Conservation (phyloP, 176 grass and related monocot species). For the Lolium perenne region DNA sequence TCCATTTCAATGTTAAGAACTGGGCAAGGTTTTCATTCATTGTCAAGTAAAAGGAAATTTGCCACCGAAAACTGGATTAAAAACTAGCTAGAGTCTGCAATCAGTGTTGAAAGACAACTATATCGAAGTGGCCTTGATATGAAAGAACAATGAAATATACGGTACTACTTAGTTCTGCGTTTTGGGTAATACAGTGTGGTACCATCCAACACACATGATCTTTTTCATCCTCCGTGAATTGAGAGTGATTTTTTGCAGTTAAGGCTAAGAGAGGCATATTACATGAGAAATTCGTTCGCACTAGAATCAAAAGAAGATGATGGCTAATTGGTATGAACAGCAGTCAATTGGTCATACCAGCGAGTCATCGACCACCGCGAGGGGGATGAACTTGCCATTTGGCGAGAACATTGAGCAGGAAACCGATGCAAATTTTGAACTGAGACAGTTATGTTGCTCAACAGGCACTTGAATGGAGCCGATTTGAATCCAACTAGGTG, state of each 20-base stretch:
- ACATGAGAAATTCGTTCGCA: background rate
- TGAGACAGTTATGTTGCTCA: background rate
- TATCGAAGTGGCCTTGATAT: background rate
- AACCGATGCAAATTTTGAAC: conserved; percentile 38
- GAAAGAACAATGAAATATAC: background rate
- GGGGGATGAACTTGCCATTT: conserved; percentile 89
- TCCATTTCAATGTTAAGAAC: no score
- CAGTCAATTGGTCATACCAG: conserved; percentile 56
- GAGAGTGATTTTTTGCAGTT: background rate
- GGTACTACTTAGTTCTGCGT: no score
- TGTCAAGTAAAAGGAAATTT: no score
- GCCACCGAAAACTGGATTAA: no score
- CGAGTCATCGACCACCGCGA: conserved; percentile 76
- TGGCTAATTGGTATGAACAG: conserved; percentile 15
- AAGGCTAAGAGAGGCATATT: background rate
- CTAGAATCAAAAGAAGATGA: background rate
- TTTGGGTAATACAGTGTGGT: background rate
- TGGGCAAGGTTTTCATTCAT: no score
- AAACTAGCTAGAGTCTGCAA: conserved; percentile 7
- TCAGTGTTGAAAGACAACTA: background rate
- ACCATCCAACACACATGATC: background rate
- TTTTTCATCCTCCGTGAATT: conserved; percentile 13
- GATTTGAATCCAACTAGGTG: background rate
- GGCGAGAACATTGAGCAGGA: conserved; percentile 95
- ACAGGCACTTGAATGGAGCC: background rate